These are phyloP conservation scores for Boletus subparvulus DNA, from an alignment of 768 basidiomycete genomes.

Conservation along the genomic window DNA sequence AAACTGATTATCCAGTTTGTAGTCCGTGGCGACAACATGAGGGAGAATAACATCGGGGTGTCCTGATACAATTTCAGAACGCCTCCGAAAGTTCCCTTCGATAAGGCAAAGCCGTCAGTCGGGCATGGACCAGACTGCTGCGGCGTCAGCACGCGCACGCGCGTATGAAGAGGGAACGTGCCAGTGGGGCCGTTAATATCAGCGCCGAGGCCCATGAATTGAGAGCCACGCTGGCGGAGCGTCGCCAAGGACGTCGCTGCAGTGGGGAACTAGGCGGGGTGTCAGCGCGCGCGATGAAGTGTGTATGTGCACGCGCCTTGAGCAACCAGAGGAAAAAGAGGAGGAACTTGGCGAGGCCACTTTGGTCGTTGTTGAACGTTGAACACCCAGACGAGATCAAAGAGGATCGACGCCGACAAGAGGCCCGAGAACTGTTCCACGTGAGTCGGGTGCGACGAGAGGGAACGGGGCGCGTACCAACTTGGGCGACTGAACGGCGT, in stretches of 20 bases:
- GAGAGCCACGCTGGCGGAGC: slow-evolving; percentile 57
- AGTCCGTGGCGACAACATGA: too few species aligned
- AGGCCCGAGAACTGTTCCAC: slow-evolving; percentile 59
- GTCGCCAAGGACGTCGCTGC: slow-evolving; percentile 49
- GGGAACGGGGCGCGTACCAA: slow-evolving; percentile 39
- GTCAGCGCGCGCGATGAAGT: neutral
- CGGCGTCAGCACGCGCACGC: neutral
- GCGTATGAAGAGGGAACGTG: slow-evolving; percentile 16
- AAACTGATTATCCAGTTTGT: too few species aligned
- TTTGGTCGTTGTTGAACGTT: slow-evolving; percentile 55
- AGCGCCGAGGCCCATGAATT: slow-evolving; percentile 51
- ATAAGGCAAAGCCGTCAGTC: slow-evolving; percentile 66
- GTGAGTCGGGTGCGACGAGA: neutral
- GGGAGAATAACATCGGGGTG: too few species aligned
- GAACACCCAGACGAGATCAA: slow-evolving; percentile 79
- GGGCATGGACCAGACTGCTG: slow-evolving; percentile 76
- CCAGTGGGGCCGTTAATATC: slow-evolving; percentile 60
- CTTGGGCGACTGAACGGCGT: slow-evolving; percentile 63
- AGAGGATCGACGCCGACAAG: slow-evolving; percentile 57
- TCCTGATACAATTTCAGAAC: too few species aligned
- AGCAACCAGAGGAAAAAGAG: slow-evolving; percentile 54
- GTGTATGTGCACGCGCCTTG: slow-evolving; percentile 59
- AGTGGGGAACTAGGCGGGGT: slow-evolving; percentile 55
- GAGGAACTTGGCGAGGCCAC: slow-evolving; percentile 54
- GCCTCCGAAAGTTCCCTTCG: too few species aligned